Conservation (phyloP, 1,284 basidiomycete species). For the Macrocystidia cucumis region DNA sequence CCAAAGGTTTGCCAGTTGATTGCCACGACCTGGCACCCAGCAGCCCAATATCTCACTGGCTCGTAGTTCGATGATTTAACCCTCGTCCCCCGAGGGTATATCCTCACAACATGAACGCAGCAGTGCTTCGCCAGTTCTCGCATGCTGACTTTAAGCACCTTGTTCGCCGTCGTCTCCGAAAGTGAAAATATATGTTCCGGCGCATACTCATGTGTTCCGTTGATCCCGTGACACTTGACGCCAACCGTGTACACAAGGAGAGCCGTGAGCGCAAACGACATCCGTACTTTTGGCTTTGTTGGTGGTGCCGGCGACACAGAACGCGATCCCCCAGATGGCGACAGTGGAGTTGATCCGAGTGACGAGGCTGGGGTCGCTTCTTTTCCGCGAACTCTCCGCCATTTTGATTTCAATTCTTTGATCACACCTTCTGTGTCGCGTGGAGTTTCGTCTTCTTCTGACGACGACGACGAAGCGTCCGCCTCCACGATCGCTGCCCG, state of each 20-base stretch:
- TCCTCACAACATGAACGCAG: conserved; percentile 77
- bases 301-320: too few species aligned
- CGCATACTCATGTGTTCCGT: conserved; percentile 84
- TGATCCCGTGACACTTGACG: conserved; percentile 90
- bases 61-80: conserved; percentile 86
- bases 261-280: conserved; percentile 68
- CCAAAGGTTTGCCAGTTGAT: conserved; percentile 98
- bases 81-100: conserved; percentile 85
- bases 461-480: conserved; percentile 28
- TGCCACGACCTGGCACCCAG: conserved; percentile 91
- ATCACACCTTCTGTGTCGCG: conserved; percentile 16
- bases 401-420: conserved; percentile 18
- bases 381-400: conserved; percentile 16
- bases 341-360: too few species aligned
- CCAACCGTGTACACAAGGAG: conserved; percentile 94
- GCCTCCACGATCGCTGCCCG: conserved; percentile 38
- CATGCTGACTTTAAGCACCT: conserved; percentile 49
- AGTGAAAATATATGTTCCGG: conserved; percentile 91
- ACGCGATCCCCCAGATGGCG: too few species aligned
- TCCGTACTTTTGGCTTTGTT: conserved; percentile 40
- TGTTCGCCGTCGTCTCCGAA: conserved; percentile 80
- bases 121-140: conserved; percentile 87
- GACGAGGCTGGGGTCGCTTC: conserved; percentile 5
- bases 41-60: conserved; percentile 86
- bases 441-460: conserved; percentile 16